Evolutionary conservation across 345 rosid genomes (phyloP), one percentile per base, ranked within the genome.

Genomic region (Corymbia maculata): DNA sequence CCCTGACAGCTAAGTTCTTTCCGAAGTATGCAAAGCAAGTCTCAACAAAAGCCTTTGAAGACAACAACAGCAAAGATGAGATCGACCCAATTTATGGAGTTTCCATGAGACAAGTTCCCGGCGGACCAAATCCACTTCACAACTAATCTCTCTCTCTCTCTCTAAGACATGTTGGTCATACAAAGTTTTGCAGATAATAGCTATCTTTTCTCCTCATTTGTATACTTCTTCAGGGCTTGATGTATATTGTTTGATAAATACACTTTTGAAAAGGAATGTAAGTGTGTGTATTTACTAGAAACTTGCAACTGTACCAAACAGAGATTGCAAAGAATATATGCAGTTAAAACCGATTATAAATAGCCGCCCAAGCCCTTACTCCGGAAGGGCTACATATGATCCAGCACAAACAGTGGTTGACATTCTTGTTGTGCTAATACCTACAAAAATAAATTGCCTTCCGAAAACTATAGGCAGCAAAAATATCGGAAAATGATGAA

Each of bases 91-190:
- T 90, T 87, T 90, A 89, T 89, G 92, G 88, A 50, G 95, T 87
- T 87, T 93, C 95, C 36, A 75, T 84, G 86, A 91, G 96, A 91
- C 52, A 80, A 85, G 93, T 92, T 86, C 95, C 95, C 1, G 92
- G 87, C 8, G 95, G 96, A 26, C 95, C 96, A 36, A 94, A 94
- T 90, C 96, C 95, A 4, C 95, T 94, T 87, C 95, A 94, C 89
- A 94, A 94, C 86, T 93, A 91, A 93, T 90, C 59, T 88, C 24
- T 36, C 42, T 36, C 42, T n/a, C 42, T 36, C 42, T 50, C 52
- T 82, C 52, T 51, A n/a, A 50, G 32, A 44, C 57, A 12, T 57
- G 57, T 86, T 85, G 49, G 59, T 49, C 75, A 86, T 85, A 84
- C 87, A 86, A 87, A 85, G 51, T 88, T 92, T 91, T 88, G 88